Evolutionary conservation across 768 basidiomycete genomes (phyloP), one percentile per base, ranked within the genome.

Genomic region (Kondoa subrosea): DNA sequence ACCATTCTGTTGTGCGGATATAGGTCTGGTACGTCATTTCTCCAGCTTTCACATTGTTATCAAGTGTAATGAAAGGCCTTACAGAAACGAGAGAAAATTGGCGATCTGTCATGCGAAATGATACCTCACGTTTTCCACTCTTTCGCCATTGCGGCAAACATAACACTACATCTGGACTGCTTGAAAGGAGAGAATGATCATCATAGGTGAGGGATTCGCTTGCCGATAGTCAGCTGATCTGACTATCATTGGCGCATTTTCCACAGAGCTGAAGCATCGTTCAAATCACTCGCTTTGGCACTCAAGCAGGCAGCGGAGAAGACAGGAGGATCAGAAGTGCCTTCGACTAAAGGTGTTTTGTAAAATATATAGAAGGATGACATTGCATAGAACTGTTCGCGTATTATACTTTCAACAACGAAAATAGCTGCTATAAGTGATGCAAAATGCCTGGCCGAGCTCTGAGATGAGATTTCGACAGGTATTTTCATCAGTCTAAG

Each of bases 61-160:
- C 15, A 27, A 33, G 30, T 26, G n/a, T n/a, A n/a, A n/a, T 33
- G 59, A 25, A 4, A 17, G n/a, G 26, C 32, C 17, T 12, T 17
- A 57, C 66, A 69, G 68, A 85, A 84, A 77, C 82, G 89, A 67
- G 90, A 92, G 77, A 92, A 91, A 79, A 85, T 92, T 56, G 90
- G 89, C n/a, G 89, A 92, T 72, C 82, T 92, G 64, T 91, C 89
- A 29, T 78, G 77, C 2, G 95, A 99, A 80, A 96, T 99, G 92
- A 85, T 99, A 66, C 89, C 93, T 33, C 95, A 99, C 76, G 82
- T 99, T 66, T 89, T 99, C 77, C 87, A 95, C 79, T 95, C 91
- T 2, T 99, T 99, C 75, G 89, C 93, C n/a, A 91, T 91, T 71
- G 89, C 90, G 0, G 88, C 93, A 0, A 92, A 92, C 4, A 87